phyloP scores from a whole-genome alignment of 768 basidiomycete genomes.

The Asterophora lycoperdoides region DNA sequence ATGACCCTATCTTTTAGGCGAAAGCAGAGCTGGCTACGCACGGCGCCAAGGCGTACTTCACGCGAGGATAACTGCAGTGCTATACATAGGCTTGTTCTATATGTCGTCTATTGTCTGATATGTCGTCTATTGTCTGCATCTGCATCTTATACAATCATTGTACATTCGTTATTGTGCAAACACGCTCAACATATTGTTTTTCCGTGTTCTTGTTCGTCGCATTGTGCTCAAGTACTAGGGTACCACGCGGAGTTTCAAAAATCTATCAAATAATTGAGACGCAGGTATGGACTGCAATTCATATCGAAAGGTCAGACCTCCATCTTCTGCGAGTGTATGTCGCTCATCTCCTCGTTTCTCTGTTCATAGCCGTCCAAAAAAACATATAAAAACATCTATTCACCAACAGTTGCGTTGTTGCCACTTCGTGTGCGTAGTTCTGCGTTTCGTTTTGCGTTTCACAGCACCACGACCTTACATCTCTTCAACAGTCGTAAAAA shows the following conservation, averaged over 20 bases:
- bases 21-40: constrained; percentile 79
- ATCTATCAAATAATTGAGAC: constrained; percentile 28
- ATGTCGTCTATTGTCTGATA: constrained; percentile 11
- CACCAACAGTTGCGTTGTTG: constrained; percentile 74
- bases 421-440: constrained; percentile 56
- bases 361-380: constrained; percentile 45
- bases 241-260: constrained; percentile 39
- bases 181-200: not conserved
- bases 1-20: constrained; percentile 45
- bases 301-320: constrained; percentile 59
- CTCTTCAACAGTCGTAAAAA: constrained; percentile 56
- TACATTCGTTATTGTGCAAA: not conserved
- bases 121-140: constrained; percentile 12
- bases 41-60: constrained; percentile 87
- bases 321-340: constrained; percentile 19
- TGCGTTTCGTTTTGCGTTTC: constrained; percentile 11
- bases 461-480: constrained; percentile 12
- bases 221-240: not conserved
- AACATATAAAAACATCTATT: constrained; percentile 62
- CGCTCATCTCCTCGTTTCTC: constrained; percentile 11
- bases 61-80: constrained; percentile 54
- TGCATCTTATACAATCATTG: constrained; percentile 4
- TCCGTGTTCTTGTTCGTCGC: too few species aligned
- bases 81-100: not conserved
- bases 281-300: constrained; percentile 49